A percentile compares a stretch with the other conserved stretches of the same genome.
Evolutionary conservation across 2,329 filamentous ascomycete species (phyloP).

Genomic region (Paramyrothecium roridum): DNA sequence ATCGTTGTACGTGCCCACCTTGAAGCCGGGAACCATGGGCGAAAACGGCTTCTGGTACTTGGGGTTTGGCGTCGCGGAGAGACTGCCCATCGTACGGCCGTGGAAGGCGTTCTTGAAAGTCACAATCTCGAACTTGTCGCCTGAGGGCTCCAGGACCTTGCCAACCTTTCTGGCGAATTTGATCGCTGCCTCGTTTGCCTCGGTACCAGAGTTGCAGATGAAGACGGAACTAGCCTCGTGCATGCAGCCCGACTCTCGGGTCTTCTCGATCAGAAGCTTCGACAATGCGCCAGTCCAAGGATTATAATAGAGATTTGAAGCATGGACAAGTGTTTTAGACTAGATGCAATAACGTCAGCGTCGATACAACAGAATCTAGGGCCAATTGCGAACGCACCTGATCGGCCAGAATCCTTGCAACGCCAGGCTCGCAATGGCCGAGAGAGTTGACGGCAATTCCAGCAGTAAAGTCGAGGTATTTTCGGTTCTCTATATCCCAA

Average conservation of each 20-base stretch:
- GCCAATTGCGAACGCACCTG: slow-evolving; percentile 51
- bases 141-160: slow-evolving; percentile 68
- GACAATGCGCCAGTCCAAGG: slow-evolving; percentile 90
- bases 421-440: slow-evolving; percentile 82
- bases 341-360: slow-evolving; percentile 15
- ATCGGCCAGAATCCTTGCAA: slow-evolving; percentile 71
- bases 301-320: slow-evolving; percentile 96
- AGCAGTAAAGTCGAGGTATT: slow-evolving; percentile 91
- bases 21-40: slow-evolving; percentile 93
- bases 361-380: neutral
- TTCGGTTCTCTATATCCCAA: slow-evolving; percentile 84
- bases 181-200: slow-evolving; percentile 96
- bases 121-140: slow-evolving; percentile 77
- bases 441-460: slow-evolving; percentile 94
- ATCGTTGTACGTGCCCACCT: slow-evolving; percentile 83
- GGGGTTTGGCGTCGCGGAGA: slow-evolving; percentile 95
- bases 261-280: slow-evolving; percentile 79
- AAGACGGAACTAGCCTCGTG: slow-evolving; percentile 77
- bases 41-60: slow-evolving; percentile 96
- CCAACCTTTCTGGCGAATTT: slow-evolving; percentile 95
- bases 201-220: slow-evolving; percentile 92
- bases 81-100: slow-evolving; percentile 89
- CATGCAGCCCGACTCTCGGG: slow-evolving; percentile 76
- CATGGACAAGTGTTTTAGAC: slow-evolving; percentile 78
- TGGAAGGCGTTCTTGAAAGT: slow-evolving; percentile 94